These are phyloP conservation scores for Ophiosphaerella korrae DNA, from an alignment of 2,329 filamentous ascomycete genomes.

Conservation along the genomic window DNA sequence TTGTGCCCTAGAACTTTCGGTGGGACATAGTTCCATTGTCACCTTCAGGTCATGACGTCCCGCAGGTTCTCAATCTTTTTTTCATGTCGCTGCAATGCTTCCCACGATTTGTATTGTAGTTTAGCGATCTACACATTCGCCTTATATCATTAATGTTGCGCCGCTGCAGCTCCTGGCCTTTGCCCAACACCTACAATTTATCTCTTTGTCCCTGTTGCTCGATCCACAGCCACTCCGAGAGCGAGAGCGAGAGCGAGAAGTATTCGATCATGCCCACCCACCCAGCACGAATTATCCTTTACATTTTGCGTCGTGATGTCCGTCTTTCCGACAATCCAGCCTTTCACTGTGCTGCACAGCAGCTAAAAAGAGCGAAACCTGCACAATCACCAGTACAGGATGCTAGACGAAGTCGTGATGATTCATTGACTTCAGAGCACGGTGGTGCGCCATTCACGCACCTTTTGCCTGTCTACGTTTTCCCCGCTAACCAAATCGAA, in stretches of 20 bases:
- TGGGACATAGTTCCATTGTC: constrained; percentile 23
- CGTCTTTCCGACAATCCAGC: constrained; percentile 77
- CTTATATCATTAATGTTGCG: constrained; percentile 35
- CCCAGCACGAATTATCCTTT: constrained; percentile 63
- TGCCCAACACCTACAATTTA: constrained; percentile 32
- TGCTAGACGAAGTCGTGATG: constrained; percentile 45
- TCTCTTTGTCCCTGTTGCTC: constrained; percentile 33
- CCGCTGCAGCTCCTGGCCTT: constrained; percentile 39
- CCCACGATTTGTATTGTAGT: constrained; percentile 10
- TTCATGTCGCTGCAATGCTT: constrained; percentile 26
- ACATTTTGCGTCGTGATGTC: constrained; percentile 73
- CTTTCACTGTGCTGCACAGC: constrained; percentile 61
- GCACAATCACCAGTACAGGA: constrained; percentile 7
- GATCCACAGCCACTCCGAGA: constrained; percentile 15
- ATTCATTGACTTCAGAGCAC: constrained; percentile 31
- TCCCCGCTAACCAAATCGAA: constrained; percentile 73
- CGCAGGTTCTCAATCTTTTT: constrained; percentile 16
- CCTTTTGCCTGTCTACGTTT: constrained; percentile 69
- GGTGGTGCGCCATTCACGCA: constrained; percentile 52
- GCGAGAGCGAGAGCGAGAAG: constrained; percentile 16
- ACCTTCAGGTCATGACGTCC: constrained; percentile 30
- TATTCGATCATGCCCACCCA: constrained; percentile 26
- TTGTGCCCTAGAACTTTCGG: constrained; percentile 28
- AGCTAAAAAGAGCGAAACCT: constrained; percentile 12
- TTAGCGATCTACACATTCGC: constrained; percentile 20